A percentile compares a stretch with the other conserved stretches of the same genome.
These are phyloP conservation scores for Eutrema salsugineum DNA, from an alignment of 441 rosid genomes.

Conservation along the genomic window DNA sequence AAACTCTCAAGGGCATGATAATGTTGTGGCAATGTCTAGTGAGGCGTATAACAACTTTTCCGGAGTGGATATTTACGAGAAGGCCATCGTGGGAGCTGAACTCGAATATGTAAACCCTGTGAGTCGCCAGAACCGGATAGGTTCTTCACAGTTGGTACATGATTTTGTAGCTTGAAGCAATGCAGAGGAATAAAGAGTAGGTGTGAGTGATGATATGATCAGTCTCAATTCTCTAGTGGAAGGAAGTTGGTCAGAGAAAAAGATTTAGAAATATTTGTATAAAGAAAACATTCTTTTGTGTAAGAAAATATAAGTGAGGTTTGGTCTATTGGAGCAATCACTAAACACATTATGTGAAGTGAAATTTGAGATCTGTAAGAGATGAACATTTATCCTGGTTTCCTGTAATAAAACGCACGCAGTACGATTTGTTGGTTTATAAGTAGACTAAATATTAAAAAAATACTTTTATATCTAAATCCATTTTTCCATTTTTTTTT, in stretches of 20 bases:
- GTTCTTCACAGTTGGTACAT: slow-evolving; percentile 64
- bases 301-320: slow-evolving; percentile 17
- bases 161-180: slow-evolving; percentile 57
- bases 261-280: slow-evolving; percentile 15
- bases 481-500: background rate
- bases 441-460: too few relatives aligned
- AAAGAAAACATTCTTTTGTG: slow-evolving; percentile 27
- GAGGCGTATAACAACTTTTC: slow-evolving; percentile 23
- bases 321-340: slow-evolving; percentile 9
- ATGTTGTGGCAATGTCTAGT: slow-evolving; percentile 44
- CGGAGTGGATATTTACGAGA: slow-evolving; percentile 40
- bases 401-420: background rate
- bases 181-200: slow-evolving; percentile 23
- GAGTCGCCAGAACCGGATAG: slow-evolving; percentile 61
- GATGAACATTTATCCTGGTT: background rate
- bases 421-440: background rate
- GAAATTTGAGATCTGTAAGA: background rate
- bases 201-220: slow-evolving; percentile 13
- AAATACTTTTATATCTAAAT: too few relatives aligned
- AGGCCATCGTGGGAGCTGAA: slow-evolving; percentile 37
- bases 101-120: slow-evolving; percentile 58
- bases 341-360: slow-evolving; percentile 1
- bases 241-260: slow-evolving; percentile 6
- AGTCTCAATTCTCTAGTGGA: slow-evolving; percentile 18
- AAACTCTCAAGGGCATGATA: slow-evolving; percentile 60